A percentile compares a stretch with the other conserved stretches of the same genome.
Conservation (phyloP, 305 asterid genomes). For the Fraxinus greggii region DNA sequence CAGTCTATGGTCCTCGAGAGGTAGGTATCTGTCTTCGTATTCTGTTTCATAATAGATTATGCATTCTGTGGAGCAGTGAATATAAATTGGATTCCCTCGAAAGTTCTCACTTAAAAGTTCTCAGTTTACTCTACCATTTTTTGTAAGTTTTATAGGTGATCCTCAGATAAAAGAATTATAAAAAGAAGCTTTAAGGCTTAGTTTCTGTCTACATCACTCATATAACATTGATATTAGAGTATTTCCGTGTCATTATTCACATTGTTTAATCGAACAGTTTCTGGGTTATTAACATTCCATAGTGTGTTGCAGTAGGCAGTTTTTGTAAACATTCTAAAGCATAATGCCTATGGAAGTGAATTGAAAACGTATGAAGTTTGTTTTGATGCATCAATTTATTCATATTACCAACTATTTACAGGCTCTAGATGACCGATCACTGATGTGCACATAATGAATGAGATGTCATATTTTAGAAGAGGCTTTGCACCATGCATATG, state of each 20-base stretch:
- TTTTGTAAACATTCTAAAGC: neutral
- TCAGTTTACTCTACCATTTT: neutral
- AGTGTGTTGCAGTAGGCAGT: neutral
- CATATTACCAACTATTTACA: neutral
- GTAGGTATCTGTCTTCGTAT: slow-evolving; percentile 28
- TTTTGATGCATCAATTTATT: neutral
- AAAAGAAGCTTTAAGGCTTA: neutral
- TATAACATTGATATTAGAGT: neutral
- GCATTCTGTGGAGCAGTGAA: neutral
- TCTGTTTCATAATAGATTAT: neutral
- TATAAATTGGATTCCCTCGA: neutral
- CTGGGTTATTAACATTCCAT: neutral
- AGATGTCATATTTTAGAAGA: neutral
- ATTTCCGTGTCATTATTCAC: neutral
- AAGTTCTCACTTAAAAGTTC: neutral
- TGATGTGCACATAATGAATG: neutral
- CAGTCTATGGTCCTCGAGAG: slow-evolving; percentile 98
- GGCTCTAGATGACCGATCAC: neutral
- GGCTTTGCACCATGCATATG: neutral
- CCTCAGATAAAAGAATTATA: neutral
- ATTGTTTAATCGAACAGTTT: neutral
- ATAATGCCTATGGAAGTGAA: neutral
- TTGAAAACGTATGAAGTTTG: neutral
- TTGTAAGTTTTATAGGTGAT: neutral
- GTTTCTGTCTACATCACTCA: neutral